Evolutionary conservation across 129 eudicot species (phyloP).

Genomic region (Pittosporum tobira): DNA sequence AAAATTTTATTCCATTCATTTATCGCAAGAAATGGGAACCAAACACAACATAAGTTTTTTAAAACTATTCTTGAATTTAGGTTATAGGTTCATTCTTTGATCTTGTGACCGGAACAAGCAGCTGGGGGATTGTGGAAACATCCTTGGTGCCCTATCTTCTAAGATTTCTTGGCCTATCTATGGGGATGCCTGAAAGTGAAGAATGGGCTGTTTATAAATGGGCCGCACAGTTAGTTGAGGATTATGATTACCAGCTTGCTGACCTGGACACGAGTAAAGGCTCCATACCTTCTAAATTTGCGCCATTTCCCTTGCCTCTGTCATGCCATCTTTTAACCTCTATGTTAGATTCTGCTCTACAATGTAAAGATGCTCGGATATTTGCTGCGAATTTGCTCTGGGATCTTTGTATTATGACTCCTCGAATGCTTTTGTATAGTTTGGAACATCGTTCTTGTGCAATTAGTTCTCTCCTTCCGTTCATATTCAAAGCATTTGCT

Average conservation of each 20-base stretch:
- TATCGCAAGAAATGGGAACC: too few species aligned
- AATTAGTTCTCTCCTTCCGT: conserved; percentile 58
- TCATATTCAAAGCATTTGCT: conserved; percentile 45
- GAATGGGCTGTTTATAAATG: conserved; percentile 29
- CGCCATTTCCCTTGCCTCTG: conserved; percentile 39
- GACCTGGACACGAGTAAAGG: conserved; percentile 7
- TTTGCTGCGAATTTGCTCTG: conserved; percentile 55
- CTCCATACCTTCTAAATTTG: conserved; percentile 15
- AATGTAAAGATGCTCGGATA: conserved; percentile 21
- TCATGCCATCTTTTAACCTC: conserved; percentile 63
- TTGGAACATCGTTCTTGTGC: conserved; percentile 77
- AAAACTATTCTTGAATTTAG: conserved; percentile 40
- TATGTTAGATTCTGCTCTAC: conserved; percentile 44
- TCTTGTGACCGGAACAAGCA: conserved; percentile 58
- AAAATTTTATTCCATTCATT: too few species aligned
- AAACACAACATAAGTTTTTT: too few species aligned
- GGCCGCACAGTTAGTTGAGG: conserved; percentile 21
- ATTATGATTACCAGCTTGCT: conserved; percentile 7
- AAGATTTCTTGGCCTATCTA: conserved; percentile 45
- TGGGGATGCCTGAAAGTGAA: conserved; percentile 50
- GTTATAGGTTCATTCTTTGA: conserved; percentile 52
- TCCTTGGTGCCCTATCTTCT: conserved; percentile 59
- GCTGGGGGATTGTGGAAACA: conserved; percentile 60
- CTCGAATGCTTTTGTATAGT: conserved; percentile 63
- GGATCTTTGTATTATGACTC: conserved; percentile 55